A percentile compares a stretch with the other conserved stretches of the same genome.
These are phyloP conservation scores for Penicillium glabrum DNA, from an alignment of 2,329 filamentous ascomycete species.

Conservation along the genomic window DNA sequence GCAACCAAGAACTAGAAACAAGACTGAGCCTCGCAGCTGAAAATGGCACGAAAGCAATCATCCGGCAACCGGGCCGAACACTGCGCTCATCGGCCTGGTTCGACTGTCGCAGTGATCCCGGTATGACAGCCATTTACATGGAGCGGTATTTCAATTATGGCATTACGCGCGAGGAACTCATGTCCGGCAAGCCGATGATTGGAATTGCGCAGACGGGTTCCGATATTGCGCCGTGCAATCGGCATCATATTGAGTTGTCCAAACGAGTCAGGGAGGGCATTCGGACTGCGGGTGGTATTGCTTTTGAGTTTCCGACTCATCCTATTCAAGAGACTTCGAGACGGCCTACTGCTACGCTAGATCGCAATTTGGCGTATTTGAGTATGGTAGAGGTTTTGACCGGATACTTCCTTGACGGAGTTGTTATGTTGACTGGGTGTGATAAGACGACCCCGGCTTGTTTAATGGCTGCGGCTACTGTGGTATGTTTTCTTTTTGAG, in stretches of 20 bases:
- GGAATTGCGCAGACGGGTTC: conserved; percentile 55
- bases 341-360: conserved; percentile 51
- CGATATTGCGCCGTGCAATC: conserved; percentile 53
- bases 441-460: conserved; percentile 55
- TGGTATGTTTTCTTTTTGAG: conserved; percentile 31
- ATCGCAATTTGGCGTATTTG: conserved; percentile 52
- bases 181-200: conserved; percentile 52
- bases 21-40: conserved; percentile 9
- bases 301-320: conserved; percentile 54
- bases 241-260: conserved; percentile 50
- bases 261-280: conserved; percentile 54
- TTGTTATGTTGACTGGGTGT: conserved; percentile 53
- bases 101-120: conserved; percentile 43
- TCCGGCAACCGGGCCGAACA: conserved; percentile 22
- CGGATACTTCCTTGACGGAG: conserved; percentile 52
- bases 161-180: conserved; percentile 50
- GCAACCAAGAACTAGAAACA: conserved; percentile 37
- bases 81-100: conserved; percentile 49
- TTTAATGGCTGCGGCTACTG: conserved; percentile 54
- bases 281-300: conserved; percentile 49
- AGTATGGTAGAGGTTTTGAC: conserved; percentile 50
- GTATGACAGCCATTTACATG: conserved; percentile 50
- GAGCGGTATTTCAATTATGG: conserved; percentile 55
- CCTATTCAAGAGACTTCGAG: conserved; percentile 53
- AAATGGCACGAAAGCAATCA: not conserved